phyloP scores from a whole-genome alignment of 495 filamentous ascomycete genomes.

The Penicillium parvum region DNA sequence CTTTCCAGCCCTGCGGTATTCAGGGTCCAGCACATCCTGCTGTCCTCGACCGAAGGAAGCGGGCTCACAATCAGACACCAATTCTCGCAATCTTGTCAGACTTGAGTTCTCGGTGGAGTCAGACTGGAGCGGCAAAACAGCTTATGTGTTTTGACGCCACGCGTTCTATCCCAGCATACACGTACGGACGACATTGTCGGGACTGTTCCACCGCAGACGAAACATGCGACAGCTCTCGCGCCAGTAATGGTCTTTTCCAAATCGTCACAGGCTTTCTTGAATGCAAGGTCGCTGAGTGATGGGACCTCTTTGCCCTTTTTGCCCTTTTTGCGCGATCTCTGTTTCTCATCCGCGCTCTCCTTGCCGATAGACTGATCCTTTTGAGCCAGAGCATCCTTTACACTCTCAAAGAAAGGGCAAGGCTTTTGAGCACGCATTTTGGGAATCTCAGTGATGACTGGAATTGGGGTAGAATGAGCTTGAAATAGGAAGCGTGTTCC shows the following conservation, averaged over 20 bases:
- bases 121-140: conserved; percentile 6
- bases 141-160: not conserved
- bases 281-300: too few relatives aligned
- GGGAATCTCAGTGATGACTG: too few relatives aligned
- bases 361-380: too few relatives aligned
- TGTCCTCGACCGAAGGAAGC: conserved; percentile 46
- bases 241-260: conserved; percentile 2
- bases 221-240: conserved; percentile 5
- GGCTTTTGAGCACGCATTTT: too few relatives aligned
- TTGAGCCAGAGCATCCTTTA: too few relatives aligned
- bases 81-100: conserved; percentile 1
- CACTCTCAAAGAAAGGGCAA: too few relatives aligned
- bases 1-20: conserved; percentile 49
- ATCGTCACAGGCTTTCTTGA: conserved; percentile 5
- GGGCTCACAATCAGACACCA: conserved; percentile 35
- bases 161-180: conserved; percentile 4
- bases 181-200: conserved; percentile 4
- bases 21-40: conserved; percentile 44
- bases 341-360: too few relatives aligned
- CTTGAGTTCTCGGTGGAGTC: too few relatives aligned
- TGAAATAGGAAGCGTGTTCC: too few relatives aligned
- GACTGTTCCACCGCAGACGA: conserved; percentile 15
- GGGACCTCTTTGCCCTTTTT: too few relatives aligned
- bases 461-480: too few relatives aligned
- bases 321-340: too few relatives aligned